phyloP scores from a whole-genome alignment of 148 eudicot genomes.

The Euryodendron excelsum region DNA sequence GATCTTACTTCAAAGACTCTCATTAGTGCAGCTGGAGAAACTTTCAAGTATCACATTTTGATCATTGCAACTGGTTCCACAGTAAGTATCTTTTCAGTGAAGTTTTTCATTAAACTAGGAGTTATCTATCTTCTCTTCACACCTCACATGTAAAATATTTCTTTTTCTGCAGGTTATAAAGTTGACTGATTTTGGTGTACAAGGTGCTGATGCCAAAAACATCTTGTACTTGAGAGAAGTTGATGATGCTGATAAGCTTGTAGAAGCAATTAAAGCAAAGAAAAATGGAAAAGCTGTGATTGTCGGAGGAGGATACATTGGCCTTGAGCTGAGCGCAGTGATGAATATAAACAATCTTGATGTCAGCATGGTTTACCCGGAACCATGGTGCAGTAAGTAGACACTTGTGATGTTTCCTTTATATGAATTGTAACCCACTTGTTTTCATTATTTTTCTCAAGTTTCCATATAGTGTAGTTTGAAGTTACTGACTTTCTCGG shows the following conservation, averaged over 20 bases:
- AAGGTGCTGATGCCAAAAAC: conserved; percentile 95
- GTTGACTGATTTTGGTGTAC: conserved; percentile 85
- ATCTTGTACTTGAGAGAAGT: conserved; percentile 90
- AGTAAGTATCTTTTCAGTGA: conserved; percentile 39
- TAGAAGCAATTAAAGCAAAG: conserved; percentile 78
- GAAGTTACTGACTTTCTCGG: neutral
- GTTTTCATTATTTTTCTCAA: neutral
- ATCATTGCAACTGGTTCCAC: conserved; percentile 90
- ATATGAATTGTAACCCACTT: neutral
- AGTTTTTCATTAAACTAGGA: neutral
- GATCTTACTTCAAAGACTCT: conserved; percentile 85
- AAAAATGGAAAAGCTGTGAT: conserved; percentile 79
- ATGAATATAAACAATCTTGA: conserved; percentile 69
- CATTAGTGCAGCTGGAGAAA: conserved; percentile 72
- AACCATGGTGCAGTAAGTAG: conserved; percentile 99
- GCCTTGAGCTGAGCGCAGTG: conserved; percentile 95
- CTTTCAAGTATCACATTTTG: conserved; percentile 59
- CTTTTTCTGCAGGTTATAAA: conserved; percentile 59
- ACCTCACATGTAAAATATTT: neutral
- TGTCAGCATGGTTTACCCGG: conserved; percentile 96
- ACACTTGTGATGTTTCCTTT: neutral
- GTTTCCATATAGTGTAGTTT: neutral
- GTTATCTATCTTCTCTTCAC: neutral
- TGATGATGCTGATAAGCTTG: conserved; percentile 88
- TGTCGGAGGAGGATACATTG: conserved; percentile 99